A percentile compares a stretch with the other conserved stretches of the same genome.
These are phyloP conservation scores for Intubia oerlemansii DNA, from an alignment of 2,329 filamentous ascomycete species.

Conservation along the genomic window DNA sequence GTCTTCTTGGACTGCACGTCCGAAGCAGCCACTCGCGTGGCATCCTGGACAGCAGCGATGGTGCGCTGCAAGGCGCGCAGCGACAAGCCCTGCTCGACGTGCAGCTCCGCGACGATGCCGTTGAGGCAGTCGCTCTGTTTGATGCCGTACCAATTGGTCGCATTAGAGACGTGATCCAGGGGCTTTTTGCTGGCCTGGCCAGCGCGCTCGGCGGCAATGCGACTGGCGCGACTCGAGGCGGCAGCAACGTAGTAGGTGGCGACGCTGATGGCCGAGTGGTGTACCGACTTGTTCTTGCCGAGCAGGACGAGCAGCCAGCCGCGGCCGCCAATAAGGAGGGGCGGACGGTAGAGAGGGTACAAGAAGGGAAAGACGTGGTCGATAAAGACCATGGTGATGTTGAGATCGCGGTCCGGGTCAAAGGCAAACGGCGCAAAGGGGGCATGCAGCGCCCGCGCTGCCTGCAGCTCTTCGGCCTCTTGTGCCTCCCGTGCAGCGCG, in stretches of 20 bases:
- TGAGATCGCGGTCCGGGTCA: constrained; percentile 10
- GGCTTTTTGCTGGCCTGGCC: no score
- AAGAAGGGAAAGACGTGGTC: constrained; percentile 41
- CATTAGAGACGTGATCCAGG: no score
- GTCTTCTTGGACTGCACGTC: no score
- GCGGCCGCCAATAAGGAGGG: constrained; percentile 31
- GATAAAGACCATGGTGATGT: constrained; percentile 31
- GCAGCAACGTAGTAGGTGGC: constrained; percentile 34
- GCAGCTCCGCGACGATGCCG: constrained; percentile 9
- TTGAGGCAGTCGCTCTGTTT: constrained; percentile 7
- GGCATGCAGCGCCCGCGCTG: background rate
- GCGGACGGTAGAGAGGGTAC: constrained; percentile 40
- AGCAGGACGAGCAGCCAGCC: constrained; percentile 38
- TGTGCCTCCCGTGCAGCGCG: no score
- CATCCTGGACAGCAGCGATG: constrained; percentile 8
- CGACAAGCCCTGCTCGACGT: constrained; percentile 13
- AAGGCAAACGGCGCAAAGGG: constrained; percentile 1
- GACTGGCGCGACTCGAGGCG: no score
- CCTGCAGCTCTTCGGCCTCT: no score
- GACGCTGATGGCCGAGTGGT: constrained; percentile 33
- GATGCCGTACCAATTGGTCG: no score
- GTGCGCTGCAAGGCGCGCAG: constrained; percentile 11
- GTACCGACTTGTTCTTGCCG: constrained; percentile 32
- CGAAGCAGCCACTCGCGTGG: background rate
- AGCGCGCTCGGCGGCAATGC: background rate